Percentiles rank a stretch among this genome's conserved stretches.
Conservation (phyloP, 345 rosid species). For the Passiflora organensis region DNA sequence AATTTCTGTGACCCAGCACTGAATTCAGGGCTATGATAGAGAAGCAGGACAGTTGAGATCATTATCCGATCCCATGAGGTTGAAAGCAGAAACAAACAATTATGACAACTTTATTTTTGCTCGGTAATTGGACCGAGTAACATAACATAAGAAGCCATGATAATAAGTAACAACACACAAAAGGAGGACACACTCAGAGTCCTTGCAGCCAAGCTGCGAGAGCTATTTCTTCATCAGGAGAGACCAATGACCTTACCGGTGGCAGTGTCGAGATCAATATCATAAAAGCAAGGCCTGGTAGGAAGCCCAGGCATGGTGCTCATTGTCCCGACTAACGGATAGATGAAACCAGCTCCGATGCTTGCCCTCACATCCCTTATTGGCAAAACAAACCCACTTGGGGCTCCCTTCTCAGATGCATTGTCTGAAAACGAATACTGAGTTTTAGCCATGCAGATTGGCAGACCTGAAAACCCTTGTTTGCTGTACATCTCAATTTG, state of each 20-base stretch:
- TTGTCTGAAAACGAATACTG: conserved; percentile 90
- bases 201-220: background rate
- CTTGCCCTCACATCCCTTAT: conserved; percentile 94
- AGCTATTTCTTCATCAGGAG: conserved; percentile 33
- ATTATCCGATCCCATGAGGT: too few relatives aligned
- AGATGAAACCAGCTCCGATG: conserved; percentile 95
- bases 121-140: too few relatives aligned
- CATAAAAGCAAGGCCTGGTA: conserved; percentile 95
- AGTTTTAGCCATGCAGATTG: conserved; percentile 99
- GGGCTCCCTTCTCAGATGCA: conserved; percentile 85
- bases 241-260: conserved; percentile 90
- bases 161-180: too few relatives aligned
- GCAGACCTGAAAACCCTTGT: conserved; percentile 85
- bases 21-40: too few relatives aligned
- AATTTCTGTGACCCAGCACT: too few relatives aligned
- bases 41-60: too few relatives aligned
- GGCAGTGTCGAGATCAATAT: conserved; percentile 71
- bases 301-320: conserved; percentile 99
- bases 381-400: conserved; percentile 69
- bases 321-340: conserved; percentile 94
- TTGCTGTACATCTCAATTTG: conserved; percentile 88
- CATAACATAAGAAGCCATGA: too few relatives aligned
- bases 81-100: too few relatives aligned
- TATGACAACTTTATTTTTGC: too few relatives aligned
- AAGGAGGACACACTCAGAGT: too few relatives aligned